Evolutionary conservation across 768 basidiomycete genomes (phyloP), one percentile per base, ranked within the genome.

Genomic region (Hemileccinum impolitum): DNA sequence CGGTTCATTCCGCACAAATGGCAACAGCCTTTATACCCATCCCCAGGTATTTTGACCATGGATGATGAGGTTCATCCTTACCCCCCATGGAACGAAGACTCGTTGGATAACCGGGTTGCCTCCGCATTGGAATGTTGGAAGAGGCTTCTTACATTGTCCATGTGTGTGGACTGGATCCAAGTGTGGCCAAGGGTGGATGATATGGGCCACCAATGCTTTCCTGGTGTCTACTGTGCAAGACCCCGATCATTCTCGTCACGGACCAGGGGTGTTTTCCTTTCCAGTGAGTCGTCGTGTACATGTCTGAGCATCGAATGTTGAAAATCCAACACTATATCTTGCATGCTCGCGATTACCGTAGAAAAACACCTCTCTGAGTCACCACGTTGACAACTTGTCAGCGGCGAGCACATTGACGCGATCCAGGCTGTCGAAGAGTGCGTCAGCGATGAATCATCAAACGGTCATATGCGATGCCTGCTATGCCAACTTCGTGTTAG

Each of bases 121-220:
- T n/a, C n/a, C n/a, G n/a, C n/a, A n/a, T n/a, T n/a, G n/a, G n/a
- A 31, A 31, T 31, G 10, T 31, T 31, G 30, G 30, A 31, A 31
- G 30, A 31, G 30, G 30, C 30, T 31, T 10, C 30, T n/a, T n/a
- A n/a, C n/a, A n/a, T n/a, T n/a, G n/a, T n/a, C n/a, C n/a, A n/a
- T n/a, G n/a, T n/a, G n/a, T n/a, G n/a, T n/a, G 32, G 36, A 25
- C 13, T 55, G 36, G 43, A 48, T 35, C 54, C 46, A 32, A 32
- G 26, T 18, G 19, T 46, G 13, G 31, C 54, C 30, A 54, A 35
- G n/a, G 1, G 4, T 26, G 3, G 46, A 48, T 12, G 39, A 54
- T 23, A 48, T 48, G 46, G 54, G 48, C 25, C 19, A 15, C 3
- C 37, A 45, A 54, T 36, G 47, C 54, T 39, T 40, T 40, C 28